Evolutionary conservation across 108 stramenopile species (phyloP).

Genomic region (Cyclostephanos invisitatus): DNA sequence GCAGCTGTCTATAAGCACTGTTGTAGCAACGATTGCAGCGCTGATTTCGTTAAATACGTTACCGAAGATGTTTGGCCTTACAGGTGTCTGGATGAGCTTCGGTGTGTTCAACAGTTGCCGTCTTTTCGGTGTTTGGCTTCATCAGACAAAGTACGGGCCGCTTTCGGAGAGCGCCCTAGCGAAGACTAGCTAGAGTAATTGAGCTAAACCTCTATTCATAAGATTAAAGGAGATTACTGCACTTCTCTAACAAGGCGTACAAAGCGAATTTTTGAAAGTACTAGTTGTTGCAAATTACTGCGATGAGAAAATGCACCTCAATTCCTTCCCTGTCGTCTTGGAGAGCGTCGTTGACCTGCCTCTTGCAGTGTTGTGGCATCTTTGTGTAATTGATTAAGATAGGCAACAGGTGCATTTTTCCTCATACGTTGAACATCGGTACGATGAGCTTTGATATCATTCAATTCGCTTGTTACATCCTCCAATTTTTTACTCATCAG

Average conservation of each 20-base stretch:
- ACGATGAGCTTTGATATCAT: constrained; percentile 26
- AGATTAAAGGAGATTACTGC: no score
- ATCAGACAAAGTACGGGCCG: constrained; percentile 74
- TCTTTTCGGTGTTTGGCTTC: constrained; percentile 73
- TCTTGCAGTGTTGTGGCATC: constrained; percentile 12
- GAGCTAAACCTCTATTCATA: no score
- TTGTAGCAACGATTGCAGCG: constrained; percentile 73
- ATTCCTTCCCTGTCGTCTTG: no score
- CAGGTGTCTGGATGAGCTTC: constrained; percentile 87
- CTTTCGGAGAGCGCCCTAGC: constrained; percentile 53
- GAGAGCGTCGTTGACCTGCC: background rate
- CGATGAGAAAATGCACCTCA: constrained; percentile 5
- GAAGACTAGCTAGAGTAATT: background rate
- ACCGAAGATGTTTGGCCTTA: constrained; percentile 66
- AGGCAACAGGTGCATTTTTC: constrained; percentile 58
- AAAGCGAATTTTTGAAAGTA: no score
- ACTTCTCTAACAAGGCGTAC: no score
- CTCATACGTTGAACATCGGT: constrained; percentile 37
- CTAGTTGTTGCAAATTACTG: no score
- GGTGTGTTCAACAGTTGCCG: constrained; percentile 81
- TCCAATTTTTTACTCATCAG: constrained; percentile 28
- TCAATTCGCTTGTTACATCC: constrained; percentile 23
- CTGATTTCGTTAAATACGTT: constrained; percentile 67
- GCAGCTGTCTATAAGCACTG: constrained; percentile 72
- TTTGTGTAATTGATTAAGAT: constrained; percentile 64